Evolutionary conservation across 148 eudicot genomes (phyloP).

Genomic region (Chenopodium formosanum): DNA sequence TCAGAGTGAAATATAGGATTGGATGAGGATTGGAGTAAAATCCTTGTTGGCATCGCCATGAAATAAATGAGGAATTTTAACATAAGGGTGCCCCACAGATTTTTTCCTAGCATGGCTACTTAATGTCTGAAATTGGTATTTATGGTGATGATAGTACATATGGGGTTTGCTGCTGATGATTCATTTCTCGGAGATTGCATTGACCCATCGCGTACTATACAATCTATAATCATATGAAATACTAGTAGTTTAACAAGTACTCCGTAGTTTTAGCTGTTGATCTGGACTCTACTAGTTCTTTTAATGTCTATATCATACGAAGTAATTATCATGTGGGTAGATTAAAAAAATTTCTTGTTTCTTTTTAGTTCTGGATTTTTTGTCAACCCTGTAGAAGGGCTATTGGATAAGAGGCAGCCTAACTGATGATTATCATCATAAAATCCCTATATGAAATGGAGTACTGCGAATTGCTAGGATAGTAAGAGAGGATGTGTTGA

Average conservation of each 20-base stretch:
- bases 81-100: background rate
- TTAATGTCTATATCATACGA: background rate
- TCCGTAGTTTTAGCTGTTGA: no score
- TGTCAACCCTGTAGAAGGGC: background rate
- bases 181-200: background rate
- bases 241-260: no score
- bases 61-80: background rate
- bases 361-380: background rate
- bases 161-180: background rate
- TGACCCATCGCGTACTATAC: background rate
- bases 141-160: background rate
- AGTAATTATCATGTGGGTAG: background rate
- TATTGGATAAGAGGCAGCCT: no score
- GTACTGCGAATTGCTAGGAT: background rate
- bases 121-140: background rate
- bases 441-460: background rate
- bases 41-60: background rate
- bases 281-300: no score
- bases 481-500: background rate
- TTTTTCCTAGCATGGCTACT: background rate
- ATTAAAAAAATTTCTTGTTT: background rate
- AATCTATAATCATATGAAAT: no score
- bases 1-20: background rate
- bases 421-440: background rate
- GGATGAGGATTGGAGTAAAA: background rate